Conservation (phyloP, 2,329 filamentous ascomycete species). For the Nemania bipapillata region DNA sequence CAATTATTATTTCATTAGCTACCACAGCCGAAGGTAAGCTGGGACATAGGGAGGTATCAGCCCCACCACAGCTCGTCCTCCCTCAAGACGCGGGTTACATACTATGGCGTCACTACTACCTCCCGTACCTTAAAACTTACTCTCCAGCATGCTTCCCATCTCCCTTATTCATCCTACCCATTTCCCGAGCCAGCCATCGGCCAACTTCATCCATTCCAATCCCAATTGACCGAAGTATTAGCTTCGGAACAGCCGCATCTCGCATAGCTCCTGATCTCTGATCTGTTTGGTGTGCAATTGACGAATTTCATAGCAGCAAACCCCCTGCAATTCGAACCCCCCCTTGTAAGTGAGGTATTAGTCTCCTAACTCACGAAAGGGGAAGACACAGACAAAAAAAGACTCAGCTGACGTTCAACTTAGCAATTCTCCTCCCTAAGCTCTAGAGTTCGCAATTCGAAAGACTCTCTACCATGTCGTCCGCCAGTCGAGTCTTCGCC, state of each 20-base stretch:
- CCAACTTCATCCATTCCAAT: background rate
- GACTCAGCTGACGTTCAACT: background rate
- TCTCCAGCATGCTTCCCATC: background rate
- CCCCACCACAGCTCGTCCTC: background rate
- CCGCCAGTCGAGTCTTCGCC: slow-evolving; percentile 38
- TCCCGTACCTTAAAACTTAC: background rate
- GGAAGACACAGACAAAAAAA: background rate
- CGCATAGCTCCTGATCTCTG: background rate
- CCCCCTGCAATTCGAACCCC: background rate
- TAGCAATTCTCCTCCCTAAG: background rate
- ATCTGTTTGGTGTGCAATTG: background rate
- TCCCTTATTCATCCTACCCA: background rate
- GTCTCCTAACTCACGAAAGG: background rate
- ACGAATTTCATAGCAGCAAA: background rate
- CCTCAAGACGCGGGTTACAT: background rate
- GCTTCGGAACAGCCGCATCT: background rate
- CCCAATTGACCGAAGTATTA: slow-evolving; percentile 25
- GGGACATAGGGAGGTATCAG: background rate
- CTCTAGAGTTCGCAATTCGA: background rate
- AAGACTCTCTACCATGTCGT: slow-evolving; percentile 39
- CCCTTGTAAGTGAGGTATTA: slow-evolving; percentile 2
- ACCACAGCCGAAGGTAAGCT: background rate
- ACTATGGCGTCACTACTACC: slow-evolving; percentile 8
- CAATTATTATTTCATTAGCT: slow-evolving; percentile 3
- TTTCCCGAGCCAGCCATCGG: background rate